Conservation (phyloP, 345 rosid genomes). For the Arabidopsis thaliana region TAIR10.1 NC_003075.7:8698501-8699000, state of each 20-base stretch:
- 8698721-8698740: slow-evolving; percentile 43
- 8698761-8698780: slow-evolving; percentile 41
- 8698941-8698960: slow-evolving; percentile 51
- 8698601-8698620: slow-evolving; percentile 68
- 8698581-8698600: slow-evolving; percentile 90
- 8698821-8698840: slow-evolving; percentile 42
- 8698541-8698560: slow-evolving; percentile 64
- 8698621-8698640: background rate
- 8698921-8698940: slow-evolving; percentile 55
- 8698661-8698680: slow-evolving; percentile 28
- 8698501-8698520: slow-evolving; percentile 79
- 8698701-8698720: slow-evolving; percentile 54
- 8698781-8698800: slow-evolving; percentile 41
- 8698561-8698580: slow-evolving; percentile 78
- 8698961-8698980: slow-evolving; percentile 27
- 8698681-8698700: slow-evolving; percentile 60
- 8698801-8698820: slow-evolving; percentile 42
- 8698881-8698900: slow-evolving; percentile 54
- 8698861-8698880: slow-evolving; percentile 48
- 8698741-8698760: slow-evolving; percentile 48
- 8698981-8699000: slow-evolving; percentile 4
- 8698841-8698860: slow-evolving; percentile 41
- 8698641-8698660: background rate
- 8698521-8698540: slow-evolving; percentile 76
- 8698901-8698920: slow-evolving; percentile 56